These are phyloP conservation scores for Begonia masoniana DNA, from an alignment of 306 rosid genomes.

Conservation along the genomic window DNA sequence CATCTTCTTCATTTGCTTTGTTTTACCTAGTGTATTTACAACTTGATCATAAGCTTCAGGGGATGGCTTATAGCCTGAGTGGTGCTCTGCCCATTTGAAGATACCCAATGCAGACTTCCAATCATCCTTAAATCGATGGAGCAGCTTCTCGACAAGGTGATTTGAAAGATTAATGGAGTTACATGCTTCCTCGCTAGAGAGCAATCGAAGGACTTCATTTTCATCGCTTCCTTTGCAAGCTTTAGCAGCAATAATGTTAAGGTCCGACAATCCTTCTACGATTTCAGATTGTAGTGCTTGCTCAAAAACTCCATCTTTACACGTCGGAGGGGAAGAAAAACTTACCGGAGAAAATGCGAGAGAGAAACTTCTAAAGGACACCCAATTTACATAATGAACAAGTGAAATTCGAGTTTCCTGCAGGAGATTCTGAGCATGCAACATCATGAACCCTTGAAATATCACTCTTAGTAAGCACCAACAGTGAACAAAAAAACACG, in stretches of 20 bases:
- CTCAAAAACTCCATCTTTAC: constrained; percentile 15
- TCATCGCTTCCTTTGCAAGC: constrained; percentile 33
- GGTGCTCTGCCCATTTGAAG: constrained; percentile 62
- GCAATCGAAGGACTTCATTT: constrained; percentile 37
- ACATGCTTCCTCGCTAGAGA: constrained; percentile 32
- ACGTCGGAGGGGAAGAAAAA: constrained; percentile 11
- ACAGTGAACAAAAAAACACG: no score
- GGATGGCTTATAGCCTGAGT: constrained; percentile 26
- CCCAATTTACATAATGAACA: constrained; percentile 12
- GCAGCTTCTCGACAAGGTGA: constrained; percentile 29
- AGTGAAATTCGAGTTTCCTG: not conserved
- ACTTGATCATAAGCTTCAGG: constrained; percentile 45
- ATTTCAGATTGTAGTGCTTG: constrained; percentile 18
- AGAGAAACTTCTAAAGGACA: constrained; percentile 9
- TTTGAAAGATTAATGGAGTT: constrained; percentile 26
- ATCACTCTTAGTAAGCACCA: no score
- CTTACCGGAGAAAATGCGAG: constrained; percentile 7
- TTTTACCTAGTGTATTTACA: constrained; percentile 68
- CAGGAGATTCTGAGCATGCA: not conserved
- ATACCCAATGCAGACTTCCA: constrained; percentile 80
- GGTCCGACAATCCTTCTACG: constrained; percentile 12
- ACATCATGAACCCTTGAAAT: constrained; percentile 4
- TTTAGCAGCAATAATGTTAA: constrained; percentile 40
- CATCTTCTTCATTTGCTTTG: constrained; percentile 54
- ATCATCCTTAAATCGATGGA: constrained; percentile 60